Base-by-base conservation (phyloP, 208 protist species). In the Leishmania arabica region DNA sequence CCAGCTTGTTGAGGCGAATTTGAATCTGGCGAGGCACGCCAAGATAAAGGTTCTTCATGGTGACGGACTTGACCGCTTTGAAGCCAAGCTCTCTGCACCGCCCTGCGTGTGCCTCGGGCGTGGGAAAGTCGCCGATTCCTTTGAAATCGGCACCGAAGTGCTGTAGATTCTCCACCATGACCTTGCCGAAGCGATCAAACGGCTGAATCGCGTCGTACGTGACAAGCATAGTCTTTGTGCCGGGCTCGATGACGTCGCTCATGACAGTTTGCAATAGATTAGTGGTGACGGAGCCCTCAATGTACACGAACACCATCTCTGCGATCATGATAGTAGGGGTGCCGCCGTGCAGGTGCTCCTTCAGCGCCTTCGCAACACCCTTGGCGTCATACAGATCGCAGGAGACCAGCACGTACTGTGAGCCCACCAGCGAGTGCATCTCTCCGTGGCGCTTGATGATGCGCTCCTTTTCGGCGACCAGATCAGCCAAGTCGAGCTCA, bases 261-360 rank as follows among this genome's bases (percentile, higher is more conserved):
- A 97, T 75, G 11, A 86, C 90, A 13, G 79, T 78, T 27, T 81
- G 80, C 34, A 98, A 86, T 27, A 98, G 88, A 40, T 85, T 82
- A 54, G 93, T 94, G 1, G 91, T 93, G 76, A 92, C 83, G 45
- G 77, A 65, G 34, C 87, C 90, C 53, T 96, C 91, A 75, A 98
- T 90, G 84, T 98, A 98, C 5, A 98, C 93, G 83, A 98, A 96
- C 8, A 98, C 92, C 92, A 96, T 96, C 81, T 98, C 95, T 11
- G 93, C 95, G 13, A 98, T 78, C 37, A 98, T 74, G 42, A 98
- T 86, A 4, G 95, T 98, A 3, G 95, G 95, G 19, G 89, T 60
- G 54, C 85, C 86, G 34, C 79, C 82, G 21, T 79, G 68, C 27
- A 92, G 75, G 79, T 89, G 82, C 49, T 83, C 71, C 80, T 90